These are phyloP conservation scores for Lactarius hatsudake DNA, from an alignment of 768 basidiomycete genomes.

Conservation along the genomic window DNA sequence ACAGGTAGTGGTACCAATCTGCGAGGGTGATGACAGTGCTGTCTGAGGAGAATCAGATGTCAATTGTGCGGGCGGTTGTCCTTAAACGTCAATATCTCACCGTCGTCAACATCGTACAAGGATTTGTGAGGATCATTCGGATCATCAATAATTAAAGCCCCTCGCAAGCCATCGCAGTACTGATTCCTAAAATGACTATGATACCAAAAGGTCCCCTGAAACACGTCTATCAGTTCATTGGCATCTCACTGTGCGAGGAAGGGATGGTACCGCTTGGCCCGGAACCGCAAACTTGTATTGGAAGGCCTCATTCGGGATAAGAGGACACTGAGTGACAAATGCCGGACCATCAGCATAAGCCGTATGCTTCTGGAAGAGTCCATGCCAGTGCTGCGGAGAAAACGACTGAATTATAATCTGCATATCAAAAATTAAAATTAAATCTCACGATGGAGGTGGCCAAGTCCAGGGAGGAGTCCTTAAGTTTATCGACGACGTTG, in stretches of 20 bases:
- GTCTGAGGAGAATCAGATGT: background rate
- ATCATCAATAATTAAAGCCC: constrained; percentile 32
- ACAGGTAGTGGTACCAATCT: constrained; percentile 5
- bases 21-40: background rate
- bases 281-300: background rate
- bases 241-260: constrained; percentile 32
- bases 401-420: background rate
- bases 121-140: constrained; percentile 29
- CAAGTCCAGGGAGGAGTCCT: constrained; percentile 45
- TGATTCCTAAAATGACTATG: constrained; percentile 33
- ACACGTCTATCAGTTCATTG: background rate
- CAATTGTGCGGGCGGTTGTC: background rate
- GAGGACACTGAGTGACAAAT: constrained; percentile 41
- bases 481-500: constrained; percentile 45
- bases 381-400: background rate
- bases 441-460: constrained; percentile 47
- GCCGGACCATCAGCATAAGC: constrained; percentile 26
- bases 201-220: constrained; percentile 31
- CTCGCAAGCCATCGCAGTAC: constrained; percentile 28
- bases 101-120: constrained; percentile 32
- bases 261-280: constrained; percentile 33
- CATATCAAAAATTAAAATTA: background rate
- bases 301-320: constrained; percentile 2
- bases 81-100: constrained; percentile 13
- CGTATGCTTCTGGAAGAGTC: constrained; percentile 1